A percentile compares a stretch with the other conserved stretches of the same genome.
phyloP scores from a whole-genome alignment of 495 filamentous ascomycete species.

The Hypoxylon subgilvum region DNA sequence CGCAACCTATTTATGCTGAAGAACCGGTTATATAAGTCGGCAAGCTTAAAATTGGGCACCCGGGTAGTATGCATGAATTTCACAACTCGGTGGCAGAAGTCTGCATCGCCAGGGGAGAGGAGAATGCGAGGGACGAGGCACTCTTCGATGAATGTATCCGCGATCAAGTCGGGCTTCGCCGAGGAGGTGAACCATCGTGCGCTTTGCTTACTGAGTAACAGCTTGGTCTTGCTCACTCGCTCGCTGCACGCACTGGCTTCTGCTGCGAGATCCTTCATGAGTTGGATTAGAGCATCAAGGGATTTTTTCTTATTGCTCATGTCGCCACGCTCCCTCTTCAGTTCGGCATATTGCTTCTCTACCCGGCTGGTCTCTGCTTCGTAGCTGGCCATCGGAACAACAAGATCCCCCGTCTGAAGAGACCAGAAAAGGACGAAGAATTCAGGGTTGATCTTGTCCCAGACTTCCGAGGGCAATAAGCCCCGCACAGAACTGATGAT shows the following conservation, averaged over 20 bases:
- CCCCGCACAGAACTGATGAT: constrained; percentile 71
- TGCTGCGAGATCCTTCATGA: constrained; percentile 65
- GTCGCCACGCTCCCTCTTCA: constrained; percentile 75
- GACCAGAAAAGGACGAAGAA: constrained; percentile 97
- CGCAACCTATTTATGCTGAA: constrained; percentile 81
- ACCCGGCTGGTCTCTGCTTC: constrained; percentile 69
- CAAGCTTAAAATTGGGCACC: constrained; percentile 84
- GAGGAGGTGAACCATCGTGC: constrained; percentile 67
- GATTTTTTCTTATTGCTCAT: constrained; percentile 68
- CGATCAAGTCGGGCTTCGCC: constrained; percentile 68
- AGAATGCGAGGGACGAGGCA: constrained; percentile 88
- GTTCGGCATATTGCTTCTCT: constrained; percentile 62
- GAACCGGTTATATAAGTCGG: constrained; percentile 80
- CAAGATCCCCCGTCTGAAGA: constrained; percentile 78
- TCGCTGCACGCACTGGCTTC: constrained; percentile 74
- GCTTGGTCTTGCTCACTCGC: constrained; percentile 65
- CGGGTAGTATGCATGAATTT: constrained; percentile 82
- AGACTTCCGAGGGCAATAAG: constrained; percentile 66
- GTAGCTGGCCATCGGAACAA: constrained; percentile 75
- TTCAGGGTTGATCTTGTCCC: constrained; percentile 69
- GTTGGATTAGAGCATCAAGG: constrained; percentile 60
- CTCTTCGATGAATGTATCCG: constrained; percentile 79
- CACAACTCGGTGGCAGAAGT: constrained; percentile 84
- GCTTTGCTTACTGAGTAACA: constrained; percentile 69
- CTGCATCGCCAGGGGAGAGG: constrained; percentile 82